Evolutionary conservation across 2,329 filamentous ascomycete species (phyloP), one percentile per base, ranked within the genome.

Genomic region (Cryphonectria parasitica): DNA sequence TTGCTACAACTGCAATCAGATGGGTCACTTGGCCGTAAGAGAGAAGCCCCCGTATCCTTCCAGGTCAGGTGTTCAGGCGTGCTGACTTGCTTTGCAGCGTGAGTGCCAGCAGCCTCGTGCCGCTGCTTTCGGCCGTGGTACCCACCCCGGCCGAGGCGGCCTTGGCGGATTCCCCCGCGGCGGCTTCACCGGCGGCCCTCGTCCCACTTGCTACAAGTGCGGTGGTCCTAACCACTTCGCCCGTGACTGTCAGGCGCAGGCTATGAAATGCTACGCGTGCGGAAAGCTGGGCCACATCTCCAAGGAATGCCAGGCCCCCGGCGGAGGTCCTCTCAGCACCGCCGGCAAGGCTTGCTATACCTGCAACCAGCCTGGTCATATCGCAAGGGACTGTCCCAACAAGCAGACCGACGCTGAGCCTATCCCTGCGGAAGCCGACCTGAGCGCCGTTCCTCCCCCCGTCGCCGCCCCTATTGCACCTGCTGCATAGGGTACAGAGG

Each of bases 261-360:
- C 94, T 74, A 97, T 97, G 94, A 98, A 98, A 86, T 98, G 95
- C 88, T 98, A 97, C 79, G 95, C 95, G 75, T 98, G 95, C 80
- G 95, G 95, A 80, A 97, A 97, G 86, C 90, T 97, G 76, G 94
- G 94, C 66, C 94, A 97, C 84, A 97, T 97, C 82, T 97, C 93
- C 15, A 86, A 87, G 77, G 96, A 99, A 83, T 99, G 96, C 87
- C 97, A 95, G 63, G 94, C 95, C 73, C 95, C 96, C 74, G 98
- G 98, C 82, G 96, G 96, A 70, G 96, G 96, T 34, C 94, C 95
- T 63, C 87, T 98, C 75, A 98, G 96, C 88, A 97, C 94, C 74
- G 94, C 93, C 74, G 95, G 95, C 79, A 99, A 98, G 90, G 97
- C 95, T 74, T 99, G 96, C 89, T 99, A 99, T 86, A 92, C 95